Evolutionary conservation across 2,329 filamentous ascomycete species (phyloP), one percentile per base, ranked within the genome.

Genomic region (Hyphodiscus sp.): DNA sequence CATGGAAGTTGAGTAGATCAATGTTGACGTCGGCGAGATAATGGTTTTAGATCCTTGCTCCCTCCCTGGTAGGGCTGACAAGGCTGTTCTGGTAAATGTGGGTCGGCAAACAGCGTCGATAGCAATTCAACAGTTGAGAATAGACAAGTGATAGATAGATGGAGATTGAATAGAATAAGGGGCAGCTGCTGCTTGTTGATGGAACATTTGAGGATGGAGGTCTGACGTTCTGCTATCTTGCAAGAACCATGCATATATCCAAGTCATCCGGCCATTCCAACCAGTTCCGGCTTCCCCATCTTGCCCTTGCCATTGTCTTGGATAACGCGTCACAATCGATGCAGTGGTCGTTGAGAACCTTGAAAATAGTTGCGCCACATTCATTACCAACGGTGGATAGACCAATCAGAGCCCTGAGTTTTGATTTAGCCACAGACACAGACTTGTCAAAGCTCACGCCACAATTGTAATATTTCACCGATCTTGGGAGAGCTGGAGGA

Each of bases 41-140:
- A n/a, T n/a, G 44, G 44, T 26, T 33, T 49, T 47, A 26, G 50
- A 44, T 49, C 43, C 33, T 43, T 53, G 41, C 45, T 49, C 45
- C 45, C 30, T n/a, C 42, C 46, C 20, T 9, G 26, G 30, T 41
- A 51, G 52, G 46, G 42, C 46, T 49, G 49, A 42, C 49, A 50
- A 45, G 50, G 50, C 47, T 52, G 48, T 45, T 9, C 19, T 26
- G 15, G 45, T 2, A 26, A 30, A 30, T 29, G 23, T 4, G 30
- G 30, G 30, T 47, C 33, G 13, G 13, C 11, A 38, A 38, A n/a
- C 33, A 4, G 16, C 16, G 33, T 2, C 11, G 4, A 38, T 38
- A 10, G 16, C 16, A 38, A 38, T 38, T 38, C 33, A 38, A 38
- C 5, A 38, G 16, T 8, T 38, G 4, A 38, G 11, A 6, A 38